Base-by-base conservation (phyloP, 768 basidiomycete genomes). In the Hydnomerulius pinastri region DNA sequence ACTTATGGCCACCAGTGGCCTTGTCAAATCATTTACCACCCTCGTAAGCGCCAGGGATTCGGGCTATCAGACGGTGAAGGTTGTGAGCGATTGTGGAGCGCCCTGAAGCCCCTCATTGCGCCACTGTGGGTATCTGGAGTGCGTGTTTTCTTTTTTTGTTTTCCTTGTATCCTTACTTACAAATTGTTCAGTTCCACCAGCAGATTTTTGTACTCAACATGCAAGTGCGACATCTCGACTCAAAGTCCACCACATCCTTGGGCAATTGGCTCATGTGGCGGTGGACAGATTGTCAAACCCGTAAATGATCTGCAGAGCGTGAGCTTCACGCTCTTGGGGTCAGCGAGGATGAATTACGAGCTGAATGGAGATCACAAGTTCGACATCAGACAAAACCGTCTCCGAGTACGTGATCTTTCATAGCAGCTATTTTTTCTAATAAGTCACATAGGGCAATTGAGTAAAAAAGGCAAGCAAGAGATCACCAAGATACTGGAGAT, bases 1-100 rank as follows among this genome's bases (percentile, higher is more conserved):
- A 68, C 68, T 0, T 70, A 66, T 47, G 67, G 63, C 0, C 71
- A 72, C 29, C 57, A 70, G 36, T 71, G 70, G 68, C 38, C 61
- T 5, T 71, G 70, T 46, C 70, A 71, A 33, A 43, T 76, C 1
- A 35, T 64, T 0, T 73, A 71, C 37, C 70, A 71, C 33, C 72
- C 67, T 1, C 55, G 68, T 11, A 43, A 71, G 18, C 28, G 51
- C 5, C 9, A 29, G 9, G 69, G 70, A 9, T 45, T 70, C 25
- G 71, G 73, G 69, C n/a, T n/a, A n/a, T n/a, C n/a, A n/a, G n/a
- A n/a, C n/a, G n/a, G n/a, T n/a, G n/a, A n/a, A n/a, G n/a, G 69
- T 1, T 55, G 64, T 1, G 71, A 75, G 43, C 38, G 65, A 65
- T 0, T 76, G 71, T 74, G 66, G 13, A 4, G 18, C 3, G 7